Base-by-base conservation (phyloP, 169 alveolate species). In the Amoebophrya sp. region DNA sequence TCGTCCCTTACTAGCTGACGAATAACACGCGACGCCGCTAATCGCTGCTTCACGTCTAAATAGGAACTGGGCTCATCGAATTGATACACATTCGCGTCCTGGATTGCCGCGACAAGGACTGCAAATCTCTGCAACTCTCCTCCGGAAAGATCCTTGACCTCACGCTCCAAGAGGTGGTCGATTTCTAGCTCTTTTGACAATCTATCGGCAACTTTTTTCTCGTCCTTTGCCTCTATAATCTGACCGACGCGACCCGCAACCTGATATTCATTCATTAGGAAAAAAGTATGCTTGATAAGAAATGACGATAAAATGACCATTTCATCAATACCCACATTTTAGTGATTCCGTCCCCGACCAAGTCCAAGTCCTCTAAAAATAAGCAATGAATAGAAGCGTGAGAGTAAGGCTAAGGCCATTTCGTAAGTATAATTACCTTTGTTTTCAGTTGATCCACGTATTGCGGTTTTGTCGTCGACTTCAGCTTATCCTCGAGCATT, bases 1-100 rank as follows among this genome's bases (percentile, higher is more conserved):
- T 98, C 99, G 89, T 96, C 97, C 29, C 94, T 92, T 34, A 98
- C 95, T 36, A 97, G 94, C 41, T 95, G 94, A 41, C 99, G 96
- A 40, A 98, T 98, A 40, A 98, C 97, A 76, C 95, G 95, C 24
- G 99, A 99, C 65, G 99, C 99, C 41, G 96, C 96, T 33, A 99
- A 97, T 90, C 99, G 95, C 95, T 98, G 99, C 94, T 96, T 97
- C 34, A 99, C 99, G 95, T 99, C 99, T 91, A 98, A 96, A 95
- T 99, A 99, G 78, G 99, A 97, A 91, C 99, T 97, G 0, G 99
- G 99, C 96, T 99, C 99, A 95, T 99, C 99, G 94, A 98, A 98
- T 99, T 98, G 98, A 93, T 97, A 98, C 77, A 98, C 99, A 91
- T 98, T 98, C 38, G 98, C 96, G 89, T 98, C 96, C 94, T 97